Percentiles rank a stretch among this genome's conserved stretches.
Evolutionary conservation across 257 asterid genomes (phyloP).

Genomic region (Solanum pinnatisectum): DNA sequence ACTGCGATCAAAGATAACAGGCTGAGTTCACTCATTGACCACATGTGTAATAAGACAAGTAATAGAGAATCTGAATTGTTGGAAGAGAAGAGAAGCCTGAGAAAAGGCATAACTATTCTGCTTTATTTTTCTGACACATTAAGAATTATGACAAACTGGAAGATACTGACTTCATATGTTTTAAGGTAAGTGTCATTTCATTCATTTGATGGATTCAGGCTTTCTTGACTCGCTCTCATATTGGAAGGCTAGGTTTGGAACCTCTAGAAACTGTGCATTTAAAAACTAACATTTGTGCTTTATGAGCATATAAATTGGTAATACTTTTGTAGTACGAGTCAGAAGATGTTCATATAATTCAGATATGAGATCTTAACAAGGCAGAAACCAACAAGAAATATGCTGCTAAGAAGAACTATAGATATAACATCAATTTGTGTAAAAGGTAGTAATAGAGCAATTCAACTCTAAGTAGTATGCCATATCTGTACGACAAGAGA

Average conservation of each 20-base stretch:
- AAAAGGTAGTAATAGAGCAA: not conserved
- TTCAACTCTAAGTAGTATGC: not conserved
- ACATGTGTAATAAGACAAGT: not conserved
- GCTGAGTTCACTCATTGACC: not conserved
- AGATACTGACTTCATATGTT: not conserved
- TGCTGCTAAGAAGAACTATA: not conserved
- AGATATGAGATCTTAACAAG: not conserved
- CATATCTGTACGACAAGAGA: not conserved
- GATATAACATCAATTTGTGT: not conserved
- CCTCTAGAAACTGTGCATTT: not conserved
- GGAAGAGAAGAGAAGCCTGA: not conserved
- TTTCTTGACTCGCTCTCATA: not conserved
- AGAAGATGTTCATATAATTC: not conserved
- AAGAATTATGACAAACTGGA: not conserved
- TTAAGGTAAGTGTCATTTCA: not conserved
- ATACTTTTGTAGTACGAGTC: not conserved
- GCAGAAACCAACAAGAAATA: not conserved
- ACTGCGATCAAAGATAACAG: slow-evolving; percentile 29
- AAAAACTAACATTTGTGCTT: not conserved
- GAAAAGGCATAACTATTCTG: not conserved
- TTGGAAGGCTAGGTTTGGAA: not conserved
- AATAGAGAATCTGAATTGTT: not conserved
- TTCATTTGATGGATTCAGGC: not conserved
- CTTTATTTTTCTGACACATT: not conserved
- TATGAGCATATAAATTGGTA: not conserved